Evolutionary conservation across 768 basidiomycete species (phyloP), one percentile per base, ranked within the genome.

Genomic region (Termitomyces sp.): DNA sequence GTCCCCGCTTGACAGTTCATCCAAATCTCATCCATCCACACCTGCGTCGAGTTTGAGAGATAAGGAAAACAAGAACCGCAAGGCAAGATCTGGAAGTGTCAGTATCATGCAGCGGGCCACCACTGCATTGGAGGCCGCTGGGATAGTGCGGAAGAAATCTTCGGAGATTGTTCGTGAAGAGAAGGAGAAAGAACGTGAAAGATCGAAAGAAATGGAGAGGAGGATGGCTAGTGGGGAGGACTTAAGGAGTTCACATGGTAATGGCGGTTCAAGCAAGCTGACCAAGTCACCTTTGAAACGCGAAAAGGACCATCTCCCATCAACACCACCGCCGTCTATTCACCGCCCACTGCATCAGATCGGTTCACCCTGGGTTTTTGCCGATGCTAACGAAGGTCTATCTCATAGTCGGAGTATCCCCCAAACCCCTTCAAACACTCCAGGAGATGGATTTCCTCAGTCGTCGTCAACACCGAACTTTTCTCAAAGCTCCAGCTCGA

Each of bases 41-140:
- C 89, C 91, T 0, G 80, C 78, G 23, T 78, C 85, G 15, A 83
- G 81, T 60, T 56, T 78, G 54, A 85, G 78, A 64, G 83, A 82
- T 52, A 80, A 78, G 64, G 83, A 83, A 54, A 78, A 76, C 26
- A 86, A 82, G 60, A 76, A 78, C 19, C 78, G 85, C 48, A 94
- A 95, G 68, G 75, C 71, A 26, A 79, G 95, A 15, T 85, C 92
- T 2, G 90, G 93, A 6, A 96, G 94, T 56, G 91, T 98, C 51
- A 94, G 88, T 64, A 97, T 98, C 69, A 91, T 98, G 81, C 95
- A 98, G 64, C 84, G 94, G 26, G 94, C 93, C 0, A 95, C 94
- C 2, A 96, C 93, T 1, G 92, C 89, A 1, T 77, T 94, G 26
- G 91, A 92, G 67, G 92, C 90, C 10, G 89, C 87, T 12, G 89